Evolutionary conservation across 1,139 yeast genomes (phyloP).

Genomic region (Diutina siamensis): DNA sequence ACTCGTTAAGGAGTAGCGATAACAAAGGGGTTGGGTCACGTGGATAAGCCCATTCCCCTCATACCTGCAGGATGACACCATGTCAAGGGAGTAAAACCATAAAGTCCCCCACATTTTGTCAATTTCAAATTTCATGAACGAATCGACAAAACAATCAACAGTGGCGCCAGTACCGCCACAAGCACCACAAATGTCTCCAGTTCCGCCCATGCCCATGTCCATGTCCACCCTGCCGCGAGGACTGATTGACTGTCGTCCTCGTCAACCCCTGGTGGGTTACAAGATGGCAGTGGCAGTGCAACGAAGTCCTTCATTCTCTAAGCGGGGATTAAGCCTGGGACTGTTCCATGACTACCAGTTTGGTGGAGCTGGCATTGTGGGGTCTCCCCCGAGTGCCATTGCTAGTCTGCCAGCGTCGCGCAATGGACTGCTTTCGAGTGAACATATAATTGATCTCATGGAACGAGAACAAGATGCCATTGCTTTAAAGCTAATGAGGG

Average conservation of each 20-base stretch:
- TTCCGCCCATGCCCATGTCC: neutral
- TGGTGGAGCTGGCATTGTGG: neutral
- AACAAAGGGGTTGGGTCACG: neutral
- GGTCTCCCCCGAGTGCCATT: neutral
- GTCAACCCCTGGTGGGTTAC: neutral
- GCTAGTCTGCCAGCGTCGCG: neutral
- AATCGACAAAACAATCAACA: neutral
- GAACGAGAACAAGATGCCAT: conserved; percentile 63
- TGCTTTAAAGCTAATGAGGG: conserved; percentile 45
- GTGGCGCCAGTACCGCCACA: neutral
- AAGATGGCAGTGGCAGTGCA: neutral
- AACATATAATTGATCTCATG: conserved; percentile 48
- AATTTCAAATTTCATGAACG: neutral
- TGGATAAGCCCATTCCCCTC: neutral
- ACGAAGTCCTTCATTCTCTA: neutral
- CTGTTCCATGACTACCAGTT: neutral
- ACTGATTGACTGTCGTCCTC: neutral
- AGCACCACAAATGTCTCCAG: neutral
- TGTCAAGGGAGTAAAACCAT: neutral
- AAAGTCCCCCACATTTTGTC: neutral
- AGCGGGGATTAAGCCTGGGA: neutral
- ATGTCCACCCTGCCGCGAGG: neutral
- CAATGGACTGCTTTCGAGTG: conserved; percentile 12
- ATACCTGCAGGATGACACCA: neutral
- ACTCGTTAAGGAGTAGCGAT: too few relatives aligned